Conservation (phyloP, 1,139 yeast genomes). For the Pneumocystis murina region DNA sequence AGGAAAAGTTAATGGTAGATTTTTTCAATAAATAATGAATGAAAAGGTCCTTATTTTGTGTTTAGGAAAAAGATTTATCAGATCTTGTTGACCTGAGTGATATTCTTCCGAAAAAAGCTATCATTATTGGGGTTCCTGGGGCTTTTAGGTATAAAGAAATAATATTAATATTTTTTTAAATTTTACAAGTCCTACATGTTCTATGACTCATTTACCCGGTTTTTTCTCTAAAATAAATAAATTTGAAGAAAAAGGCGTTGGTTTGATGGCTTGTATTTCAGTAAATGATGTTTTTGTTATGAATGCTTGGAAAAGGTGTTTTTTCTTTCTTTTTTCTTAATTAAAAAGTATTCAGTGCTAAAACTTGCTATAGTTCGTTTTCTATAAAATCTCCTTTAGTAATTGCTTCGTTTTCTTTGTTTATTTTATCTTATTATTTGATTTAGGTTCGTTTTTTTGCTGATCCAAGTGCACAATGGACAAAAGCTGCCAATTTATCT, state of each 20-base stretch:
- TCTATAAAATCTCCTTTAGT: conserved; percentile 25
- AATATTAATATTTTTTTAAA: no score
- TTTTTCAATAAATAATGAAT: no score
- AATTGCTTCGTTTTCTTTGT: conserved; percentile 13
- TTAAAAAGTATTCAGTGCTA: no score
- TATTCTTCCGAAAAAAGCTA: conserved; percentile 85
- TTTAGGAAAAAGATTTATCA: not conserved
- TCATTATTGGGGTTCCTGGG: conserved; percentile 70
- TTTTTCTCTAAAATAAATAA: conserved; percentile 38
- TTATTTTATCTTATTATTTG: not conserved
- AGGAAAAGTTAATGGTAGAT: no score
- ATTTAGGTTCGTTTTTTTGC: conserved; percentile 44
- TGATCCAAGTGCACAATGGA: conserved; percentile 61
- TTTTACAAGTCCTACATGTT: conserved; percentile 54
- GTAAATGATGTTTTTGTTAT: conserved; percentile 81
- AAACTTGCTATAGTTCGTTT: no score
- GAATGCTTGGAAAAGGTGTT: conserved; percentile 53
- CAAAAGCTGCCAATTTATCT: conserved; percentile 44
- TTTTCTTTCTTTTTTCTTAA: no score
- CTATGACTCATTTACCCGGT: conserved; percentile 68
- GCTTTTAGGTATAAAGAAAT: conserved; percentile 34
- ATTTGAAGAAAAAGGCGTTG: conserved; percentile 51
- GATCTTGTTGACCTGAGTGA: conserved; percentile 69
- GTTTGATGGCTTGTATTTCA: conserved; percentile 47
- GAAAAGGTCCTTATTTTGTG: no score